phyloP scores from a whole-genome alignment of 768 basidiomycete species.

The Amanita jacksonii region DNA sequence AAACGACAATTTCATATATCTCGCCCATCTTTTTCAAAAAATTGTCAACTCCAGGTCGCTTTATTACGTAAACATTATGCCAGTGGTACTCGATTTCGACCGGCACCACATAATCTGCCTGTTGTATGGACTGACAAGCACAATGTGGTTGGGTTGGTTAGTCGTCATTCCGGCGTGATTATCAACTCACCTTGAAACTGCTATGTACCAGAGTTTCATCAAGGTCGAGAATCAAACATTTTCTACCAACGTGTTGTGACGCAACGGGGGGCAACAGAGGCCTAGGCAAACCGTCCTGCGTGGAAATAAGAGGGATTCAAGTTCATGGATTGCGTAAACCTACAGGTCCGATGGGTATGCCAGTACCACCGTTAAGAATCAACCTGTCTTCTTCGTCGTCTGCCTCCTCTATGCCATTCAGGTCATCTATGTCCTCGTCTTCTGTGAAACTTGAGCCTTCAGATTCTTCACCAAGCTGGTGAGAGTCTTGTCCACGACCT shows the following conservation, averaged over 20 bases:
- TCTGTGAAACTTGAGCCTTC: conserved; percentile 64
- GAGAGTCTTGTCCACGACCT: conserved; percentile 33
- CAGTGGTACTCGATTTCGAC: conserved; percentile 98
- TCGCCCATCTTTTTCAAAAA: conserved; percentile 98
- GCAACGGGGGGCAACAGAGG: conserved; percentile 84
- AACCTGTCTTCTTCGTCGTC: conserved; percentile 90
- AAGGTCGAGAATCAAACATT: conserved; percentile 93
- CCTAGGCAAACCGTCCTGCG: conserved; percentile 74
- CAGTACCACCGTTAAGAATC: conserved; percentile 86
- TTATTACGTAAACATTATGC: conserved; percentile 99
- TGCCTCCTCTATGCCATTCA: conserved; percentile 40
- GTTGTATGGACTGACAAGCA: conserved; percentile 74
- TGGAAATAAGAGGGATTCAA: not conserved
- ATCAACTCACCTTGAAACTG: conserved; percentile 78
- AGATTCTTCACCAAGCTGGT: conserved; percentile 42
- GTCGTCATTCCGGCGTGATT: no score
- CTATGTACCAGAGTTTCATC: conserved; percentile 97
- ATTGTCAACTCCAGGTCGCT: conserved; percentile 94
- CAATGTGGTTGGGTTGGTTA: no score
- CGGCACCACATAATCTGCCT: conserved; percentile 97
- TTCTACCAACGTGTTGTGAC: conserved; percentile 75
- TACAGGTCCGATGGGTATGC: conserved; percentile 90
- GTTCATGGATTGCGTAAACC: conserved; percentile 20
- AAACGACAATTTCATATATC: conserved; percentile 95
- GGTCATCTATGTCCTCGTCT: conserved; percentile 54